Evolutionary conservation across 768 basidiomycete species (phyloP).

Genomic region (Hemileccinum rubropunctum): DNA sequence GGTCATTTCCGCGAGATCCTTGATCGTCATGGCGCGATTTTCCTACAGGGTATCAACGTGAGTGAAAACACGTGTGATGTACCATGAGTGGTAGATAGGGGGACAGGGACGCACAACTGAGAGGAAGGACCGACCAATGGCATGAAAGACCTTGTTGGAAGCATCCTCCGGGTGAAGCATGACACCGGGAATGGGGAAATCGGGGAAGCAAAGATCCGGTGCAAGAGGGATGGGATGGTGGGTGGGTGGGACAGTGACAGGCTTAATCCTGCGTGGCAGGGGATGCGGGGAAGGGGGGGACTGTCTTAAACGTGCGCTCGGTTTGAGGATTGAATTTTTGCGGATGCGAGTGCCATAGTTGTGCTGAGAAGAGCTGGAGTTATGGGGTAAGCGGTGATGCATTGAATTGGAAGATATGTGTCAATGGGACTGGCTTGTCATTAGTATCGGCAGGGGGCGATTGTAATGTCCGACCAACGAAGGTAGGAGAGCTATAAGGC

Average conservation of each 20-base stretch:
- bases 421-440: constrained; percentile 19
- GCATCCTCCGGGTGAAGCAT: constrained; percentile 76
- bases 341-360: constrained; percentile 55
- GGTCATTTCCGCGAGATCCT: constrained; percentile 75
- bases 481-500: too few relatives aligned
- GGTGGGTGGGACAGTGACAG: constrained; percentile 24
- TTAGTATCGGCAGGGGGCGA: constrained; percentile 11
- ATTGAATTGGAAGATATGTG: constrained; percentile 11
- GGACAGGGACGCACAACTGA: constrained; percentile 56
- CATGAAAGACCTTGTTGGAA: constrained; percentile 66
- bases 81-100: constrained; percentile 14
- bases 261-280: constrained; percentile 32
- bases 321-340: constrained; percentile 50
- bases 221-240: constrained; percentile 18
- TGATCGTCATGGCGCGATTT: constrained; percentile 84
- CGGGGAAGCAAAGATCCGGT: constrained; percentile 26
- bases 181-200: constrained; percentile 62
- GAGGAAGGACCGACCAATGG: constrained; percentile 69
- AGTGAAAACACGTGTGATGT: constrained; percentile 17
- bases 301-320: constrained; percentile 49
- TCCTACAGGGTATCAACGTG: constrained; percentile 40
- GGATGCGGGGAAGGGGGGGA: constrained; percentile 39
- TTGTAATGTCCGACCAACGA: too few relatives aligned
- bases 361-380: constrained; percentile 24
- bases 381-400: constrained; percentile 9